These are phyloP conservation scores for Penicillium griseofulvum DNA, from an alignment of 2,329 filamentous ascomycete species.

Conservation along the genomic window DNA sequence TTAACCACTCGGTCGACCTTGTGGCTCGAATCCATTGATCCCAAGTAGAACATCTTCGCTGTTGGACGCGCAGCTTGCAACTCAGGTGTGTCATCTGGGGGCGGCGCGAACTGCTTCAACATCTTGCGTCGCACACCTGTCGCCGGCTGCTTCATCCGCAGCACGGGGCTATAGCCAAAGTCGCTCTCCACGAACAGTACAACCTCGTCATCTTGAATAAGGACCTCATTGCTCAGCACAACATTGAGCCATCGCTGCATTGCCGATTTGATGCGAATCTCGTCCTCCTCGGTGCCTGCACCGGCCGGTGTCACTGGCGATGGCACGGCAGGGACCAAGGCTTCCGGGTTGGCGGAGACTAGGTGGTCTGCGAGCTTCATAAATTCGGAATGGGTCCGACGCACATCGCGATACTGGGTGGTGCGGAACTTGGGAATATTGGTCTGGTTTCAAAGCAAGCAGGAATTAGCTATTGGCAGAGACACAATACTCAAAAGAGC, in stretches of 20 bases:
- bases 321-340: constrained; percentile 88
- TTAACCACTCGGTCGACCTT: constrained; percentile 96
- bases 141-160: constrained; percentile 93
- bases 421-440: constrained; percentile 98
- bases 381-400: constrained; percentile 92
- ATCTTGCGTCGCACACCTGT: constrained; percentile 94
- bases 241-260: constrained; percentile 96
- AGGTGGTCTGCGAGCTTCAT: constrained; percentile 93
- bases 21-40: constrained; percentile 94
- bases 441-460: constrained; percentile 58
- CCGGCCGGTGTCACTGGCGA: constrained; percentile 93
- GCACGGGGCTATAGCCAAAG: constrained; percentile 94
- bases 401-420: constrained; percentile 96
- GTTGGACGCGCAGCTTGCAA: constrained; percentile 82
- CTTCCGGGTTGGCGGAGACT: constrained; percentile 95
- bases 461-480: constrained; percentile 5
- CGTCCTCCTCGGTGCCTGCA: constrained; percentile 93
- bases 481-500: constrained; percentile 2
- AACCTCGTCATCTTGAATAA: constrained; percentile 96
- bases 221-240: constrained; percentile 84
- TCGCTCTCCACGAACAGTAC: constrained; percentile 98
- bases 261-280: constrained; percentile 78
- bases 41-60: constrained; percentile 94
- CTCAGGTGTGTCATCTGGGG: constrained; percentile 94
- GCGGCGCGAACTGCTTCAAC: constrained; percentile 96